phyloP scores from a whole-genome alignment of 208 protist species.

The Phytomonas sp. region DNA sequence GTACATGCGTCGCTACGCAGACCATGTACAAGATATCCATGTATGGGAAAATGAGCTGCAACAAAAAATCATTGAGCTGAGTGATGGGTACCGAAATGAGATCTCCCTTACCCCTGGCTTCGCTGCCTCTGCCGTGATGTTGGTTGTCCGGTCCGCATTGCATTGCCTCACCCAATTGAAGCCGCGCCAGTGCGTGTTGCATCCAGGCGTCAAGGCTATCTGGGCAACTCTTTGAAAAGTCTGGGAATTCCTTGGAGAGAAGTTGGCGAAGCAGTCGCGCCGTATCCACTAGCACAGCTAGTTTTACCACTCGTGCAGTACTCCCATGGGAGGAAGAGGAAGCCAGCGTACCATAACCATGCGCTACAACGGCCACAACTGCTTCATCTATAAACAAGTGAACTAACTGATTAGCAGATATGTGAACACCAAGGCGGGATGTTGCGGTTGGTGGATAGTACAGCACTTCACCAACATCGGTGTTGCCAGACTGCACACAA shows the following conservation, averaged over 20 bases:
- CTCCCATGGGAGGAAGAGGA: not conserved
- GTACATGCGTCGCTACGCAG: constrained; percentile 12
- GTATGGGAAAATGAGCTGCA: constrained; percentile 50
- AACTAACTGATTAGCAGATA: constrained; percentile 83
- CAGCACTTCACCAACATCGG: not conserved
- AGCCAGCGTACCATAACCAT: constrained; percentile 17
- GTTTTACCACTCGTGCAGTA: constrained; percentile 16
- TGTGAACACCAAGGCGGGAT: constrained; percentile 49
- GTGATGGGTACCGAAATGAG: constrained; percentile 22
- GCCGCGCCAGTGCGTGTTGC: constrained; percentile 28
- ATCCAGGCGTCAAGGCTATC: constrained; percentile 62
- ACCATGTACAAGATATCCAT: constrained; percentile 39
- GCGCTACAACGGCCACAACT: constrained; percentile 48
- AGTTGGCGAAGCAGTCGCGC: constrained; percentile 44
- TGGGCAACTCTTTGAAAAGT: constrained; percentile 45
- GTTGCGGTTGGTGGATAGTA: not conserved
- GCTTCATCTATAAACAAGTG: constrained; percentile 82
- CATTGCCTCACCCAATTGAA: constrained; percentile 18
- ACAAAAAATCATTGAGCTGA: constrained; percentile 36
- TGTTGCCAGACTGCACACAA: not conserved
- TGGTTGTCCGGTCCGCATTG: not conserved
- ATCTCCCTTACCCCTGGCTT: not conserved
- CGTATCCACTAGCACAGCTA: constrained; percentile 27
- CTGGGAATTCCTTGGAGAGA: constrained; percentile 62
- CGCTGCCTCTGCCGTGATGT: not conserved